These are phyloP conservation scores for Vitis riparia DNA, from an alignment of 164 flowering plant species.

Conservation along the genomic window DNA sequence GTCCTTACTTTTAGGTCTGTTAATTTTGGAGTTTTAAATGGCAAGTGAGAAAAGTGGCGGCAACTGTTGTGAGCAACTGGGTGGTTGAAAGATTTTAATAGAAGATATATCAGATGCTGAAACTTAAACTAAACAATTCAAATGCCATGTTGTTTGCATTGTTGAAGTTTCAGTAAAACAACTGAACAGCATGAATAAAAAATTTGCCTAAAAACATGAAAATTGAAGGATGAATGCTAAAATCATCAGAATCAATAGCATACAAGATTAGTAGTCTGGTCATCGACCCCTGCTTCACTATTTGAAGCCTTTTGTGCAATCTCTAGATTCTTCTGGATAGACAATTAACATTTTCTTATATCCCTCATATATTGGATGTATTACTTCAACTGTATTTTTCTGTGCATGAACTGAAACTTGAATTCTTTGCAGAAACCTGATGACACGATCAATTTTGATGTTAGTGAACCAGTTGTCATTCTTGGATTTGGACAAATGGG, in stretches of 20 bases:
- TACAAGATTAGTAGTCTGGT: no score
- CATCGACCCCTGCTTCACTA: neutral
- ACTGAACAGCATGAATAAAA: neutral
- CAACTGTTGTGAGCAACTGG: neutral
- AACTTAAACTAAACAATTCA: neutral
- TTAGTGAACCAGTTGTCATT: slow-evolving; percentile 87
- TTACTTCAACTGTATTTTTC: slow-evolving; percentile 1
- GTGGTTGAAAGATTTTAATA: neutral
- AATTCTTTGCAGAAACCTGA: slow-evolving; percentile 48
- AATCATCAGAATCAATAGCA: no score
- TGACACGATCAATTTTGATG: slow-evolving; percentile 65
- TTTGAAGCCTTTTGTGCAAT: neutral
- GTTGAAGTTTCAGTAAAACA: neutral
- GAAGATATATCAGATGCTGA: neutral
- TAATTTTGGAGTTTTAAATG: neutral
- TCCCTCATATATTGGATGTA: neutral
- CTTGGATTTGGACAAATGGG: slow-evolving; percentile 97
- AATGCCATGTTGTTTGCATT: neutral
- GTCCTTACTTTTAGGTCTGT: slow-evolving; percentile 18
- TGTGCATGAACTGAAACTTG: slow-evolving; percentile 3
- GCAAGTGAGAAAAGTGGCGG: no score
- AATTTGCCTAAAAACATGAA: neutral
- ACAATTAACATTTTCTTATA: neutral
- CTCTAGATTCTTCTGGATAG: neutral
- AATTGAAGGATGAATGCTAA: neutral